Evolutionary conservation across 345 rosid genomes (phyloP).

Genomic region (Populus nigra): DNA sequence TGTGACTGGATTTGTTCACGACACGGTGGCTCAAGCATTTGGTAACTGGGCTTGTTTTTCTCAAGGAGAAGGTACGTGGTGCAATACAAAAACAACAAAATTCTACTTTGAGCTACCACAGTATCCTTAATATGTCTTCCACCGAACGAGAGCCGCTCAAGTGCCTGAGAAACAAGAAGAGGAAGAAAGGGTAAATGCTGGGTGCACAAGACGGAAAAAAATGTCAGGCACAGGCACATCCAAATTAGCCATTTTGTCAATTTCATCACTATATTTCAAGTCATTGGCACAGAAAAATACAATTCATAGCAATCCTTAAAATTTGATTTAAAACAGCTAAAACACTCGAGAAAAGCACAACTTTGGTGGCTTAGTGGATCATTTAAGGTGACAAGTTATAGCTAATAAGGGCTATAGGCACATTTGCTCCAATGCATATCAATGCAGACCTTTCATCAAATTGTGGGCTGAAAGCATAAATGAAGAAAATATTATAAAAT

Average conservation of each 20-base stretch:
- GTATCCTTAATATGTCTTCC: constrained; percentile 65
- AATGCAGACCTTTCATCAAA: neutral
- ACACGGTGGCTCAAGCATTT: constrained; percentile 55
- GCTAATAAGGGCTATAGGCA: neutral
- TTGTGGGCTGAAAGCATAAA: neutral
- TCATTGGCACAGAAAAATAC: no score
- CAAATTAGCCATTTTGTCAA: neutral
- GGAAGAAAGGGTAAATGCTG: neutral
- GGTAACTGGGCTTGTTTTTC: constrained; percentile 86
- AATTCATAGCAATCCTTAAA: neutral
- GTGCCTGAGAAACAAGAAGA: constrained; percentile 50
- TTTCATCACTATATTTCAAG: neutral
- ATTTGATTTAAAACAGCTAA: neutral
- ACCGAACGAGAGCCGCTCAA: constrained; percentile 74
- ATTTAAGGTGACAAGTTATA: neutral
- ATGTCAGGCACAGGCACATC: neutral
- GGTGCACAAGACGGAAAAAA: neutral
- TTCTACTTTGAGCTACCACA: constrained; percentile 71
- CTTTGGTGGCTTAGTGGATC: neutral
- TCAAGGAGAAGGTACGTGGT: constrained; percentile 76
- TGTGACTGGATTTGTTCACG: constrained; percentile 32
- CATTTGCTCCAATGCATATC: neutral
- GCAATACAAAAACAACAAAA: constrained; percentile 80
- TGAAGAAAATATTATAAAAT: no score
- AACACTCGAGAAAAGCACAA: neutral